Conservation (phyloP, 2,329 filamentous ascomycete species). For the Hymenoscyphus albidus region DNA sequence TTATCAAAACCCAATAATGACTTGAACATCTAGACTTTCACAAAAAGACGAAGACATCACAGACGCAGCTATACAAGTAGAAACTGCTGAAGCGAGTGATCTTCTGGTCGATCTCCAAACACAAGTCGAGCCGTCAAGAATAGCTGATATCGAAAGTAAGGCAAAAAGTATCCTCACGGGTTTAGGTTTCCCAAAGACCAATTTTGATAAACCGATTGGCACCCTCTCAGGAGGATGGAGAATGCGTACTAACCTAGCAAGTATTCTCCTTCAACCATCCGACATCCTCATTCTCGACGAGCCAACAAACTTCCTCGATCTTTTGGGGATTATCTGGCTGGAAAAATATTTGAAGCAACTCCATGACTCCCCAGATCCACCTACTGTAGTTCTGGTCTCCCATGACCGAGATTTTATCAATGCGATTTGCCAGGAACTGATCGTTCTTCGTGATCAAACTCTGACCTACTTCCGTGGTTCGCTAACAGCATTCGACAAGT, state of each 20-base stretch:
- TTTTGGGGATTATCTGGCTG: constrained; percentile 81
- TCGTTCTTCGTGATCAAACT: constrained; percentile 69
- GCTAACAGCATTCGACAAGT: constrained; percentile 65
- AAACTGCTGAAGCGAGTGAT: constrained; percentile 67
- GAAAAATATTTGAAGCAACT: constrained; percentile 65
- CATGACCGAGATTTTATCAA: constrained; percentile 82
- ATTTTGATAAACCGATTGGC: constrained; percentile 55
- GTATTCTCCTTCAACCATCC: constrained; percentile 64
- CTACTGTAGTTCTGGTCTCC: constrained; percentile 74
- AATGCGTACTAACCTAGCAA: constrained; percentile 64
- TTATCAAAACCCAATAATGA: not conserved
- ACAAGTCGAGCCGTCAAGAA: constrained; percentile 61
- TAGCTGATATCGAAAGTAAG: constrained; percentile 60
- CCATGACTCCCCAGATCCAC: constrained; percentile 46
- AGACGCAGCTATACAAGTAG: constrained; percentile 52
- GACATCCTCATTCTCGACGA: constrained; percentile 82
- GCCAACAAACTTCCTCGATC: constrained; percentile 81
- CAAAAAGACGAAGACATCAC: constrained; percentile 56
- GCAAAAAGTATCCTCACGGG: constrained; percentile 65
- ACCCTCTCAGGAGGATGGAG: constrained; percentile 73
- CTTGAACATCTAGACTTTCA: constrained; percentile 35
- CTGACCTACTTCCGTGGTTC: constrained; percentile 74
- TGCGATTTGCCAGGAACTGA: constrained; percentile 68
- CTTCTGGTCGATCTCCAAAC: constrained; percentile 66
- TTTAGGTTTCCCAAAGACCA: constrained; percentile 64